Percentiles rank a stretch among this genome's conserved stretches.
phyloP scores from a whole-genome alignment of 1,139 yeast genomes.

The Keqinozyma sinolaborantium region DNA sequence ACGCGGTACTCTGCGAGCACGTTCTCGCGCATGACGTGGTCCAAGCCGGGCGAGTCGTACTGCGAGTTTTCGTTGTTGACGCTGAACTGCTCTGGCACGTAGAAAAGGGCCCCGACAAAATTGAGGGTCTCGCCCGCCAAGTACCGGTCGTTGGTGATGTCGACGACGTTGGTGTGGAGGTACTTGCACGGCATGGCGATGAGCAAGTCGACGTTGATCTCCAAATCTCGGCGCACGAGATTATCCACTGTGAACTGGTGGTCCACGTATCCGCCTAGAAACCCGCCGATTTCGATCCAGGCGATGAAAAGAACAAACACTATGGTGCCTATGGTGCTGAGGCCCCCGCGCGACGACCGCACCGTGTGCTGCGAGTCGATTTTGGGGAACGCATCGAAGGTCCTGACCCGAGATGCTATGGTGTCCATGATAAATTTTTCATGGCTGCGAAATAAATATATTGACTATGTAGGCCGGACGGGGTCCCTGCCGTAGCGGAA shows the following conservation, averaged over 20 bases:
- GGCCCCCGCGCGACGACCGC: conserved; percentile 72
- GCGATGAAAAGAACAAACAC: conserved; percentile 61
- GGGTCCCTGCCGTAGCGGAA: conserved; percentile 45
- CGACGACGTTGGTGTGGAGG: conserved; percentile 73
- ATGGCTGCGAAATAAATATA: neutral
- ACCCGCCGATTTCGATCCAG: conserved; percentile 88
- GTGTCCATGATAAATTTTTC: conserved; percentile 25
- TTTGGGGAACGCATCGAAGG: conserved; percentile 91
- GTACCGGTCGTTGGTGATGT: conserved; percentile 71
- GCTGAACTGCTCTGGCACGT: conserved; percentile 45
- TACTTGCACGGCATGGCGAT: conserved; percentile 83
- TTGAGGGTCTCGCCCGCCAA: conserved; percentile 73
- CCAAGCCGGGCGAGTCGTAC: conserved; percentile 62
- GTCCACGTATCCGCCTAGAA: conserved; percentile 77
- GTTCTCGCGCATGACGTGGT: conserved; percentile 61
- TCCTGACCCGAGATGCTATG: conserved; percentile 41
- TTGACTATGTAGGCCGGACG: conserved; percentile 16
- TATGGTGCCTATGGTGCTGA: conserved; percentile 64
- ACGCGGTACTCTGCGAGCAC: conserved; percentile 59
- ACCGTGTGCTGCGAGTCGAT: conserved; percentile 75
- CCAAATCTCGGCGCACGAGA: conserved; percentile 55
- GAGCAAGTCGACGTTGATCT: conserved; percentile 73
- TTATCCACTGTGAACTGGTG: conserved; percentile 76
- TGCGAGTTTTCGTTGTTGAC: conserved; percentile 43
- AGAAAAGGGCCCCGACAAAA: conserved; percentile 59